phyloP scores from a whole-genome alignment of 495 filamentous ascomycete genomes.

The Aspergillus haitiensis region DNA sequence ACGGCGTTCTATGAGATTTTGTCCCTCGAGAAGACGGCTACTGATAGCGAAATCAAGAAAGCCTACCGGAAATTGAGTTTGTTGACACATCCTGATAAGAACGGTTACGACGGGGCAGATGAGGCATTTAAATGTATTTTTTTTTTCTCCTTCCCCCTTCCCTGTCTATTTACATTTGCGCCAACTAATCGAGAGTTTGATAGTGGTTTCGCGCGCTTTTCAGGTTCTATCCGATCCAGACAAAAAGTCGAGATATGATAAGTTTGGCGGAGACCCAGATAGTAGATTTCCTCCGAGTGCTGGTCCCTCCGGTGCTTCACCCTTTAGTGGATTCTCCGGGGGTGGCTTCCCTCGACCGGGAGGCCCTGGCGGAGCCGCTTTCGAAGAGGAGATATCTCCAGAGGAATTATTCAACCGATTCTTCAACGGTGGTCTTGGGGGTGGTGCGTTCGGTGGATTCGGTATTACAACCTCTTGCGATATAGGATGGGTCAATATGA shows the following conservation, averaged over 20 bases:
- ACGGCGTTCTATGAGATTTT: conserved; percentile 97
- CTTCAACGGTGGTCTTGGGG: conserved; percentile 66
- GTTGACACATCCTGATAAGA: conserved; percentile 97
- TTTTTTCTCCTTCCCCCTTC: neutral
- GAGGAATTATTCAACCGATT: conserved; percentile 96
- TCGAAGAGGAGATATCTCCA: conserved; percentile 89
- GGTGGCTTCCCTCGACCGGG: conserved; percentile 55
- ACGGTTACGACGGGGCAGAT: conserved; percentile 93
- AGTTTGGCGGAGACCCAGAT: conserved; percentile 88
- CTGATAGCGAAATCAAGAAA: conserved; percentile 90
- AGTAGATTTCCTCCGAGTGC: conserved; percentile 68
- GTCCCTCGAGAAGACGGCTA: conserved; percentile 66
- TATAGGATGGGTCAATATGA: conserved; percentile 1
- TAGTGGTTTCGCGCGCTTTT: conserved; percentile 91
- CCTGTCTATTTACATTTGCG: neutral
- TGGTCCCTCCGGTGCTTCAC: conserved; percentile 46
- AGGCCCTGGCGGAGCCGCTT: conserved; percentile 54
- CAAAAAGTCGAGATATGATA: conserved; percentile 84
- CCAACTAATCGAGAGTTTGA: conserved; percentile 2
- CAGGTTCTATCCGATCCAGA: conserved; percentile 90
- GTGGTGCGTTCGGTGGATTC: conserved; percentile 61
- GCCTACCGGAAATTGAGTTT: conserved; percentile 92
- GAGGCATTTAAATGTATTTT: conserved; percentile 85
- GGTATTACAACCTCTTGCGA: conserved; percentile 41
- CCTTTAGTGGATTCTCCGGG: conserved; percentile 71